phyloP scores from a whole-genome alignment of 371 early-diverging fungal species.

The Lichtheimia corymbifera region DNA sequence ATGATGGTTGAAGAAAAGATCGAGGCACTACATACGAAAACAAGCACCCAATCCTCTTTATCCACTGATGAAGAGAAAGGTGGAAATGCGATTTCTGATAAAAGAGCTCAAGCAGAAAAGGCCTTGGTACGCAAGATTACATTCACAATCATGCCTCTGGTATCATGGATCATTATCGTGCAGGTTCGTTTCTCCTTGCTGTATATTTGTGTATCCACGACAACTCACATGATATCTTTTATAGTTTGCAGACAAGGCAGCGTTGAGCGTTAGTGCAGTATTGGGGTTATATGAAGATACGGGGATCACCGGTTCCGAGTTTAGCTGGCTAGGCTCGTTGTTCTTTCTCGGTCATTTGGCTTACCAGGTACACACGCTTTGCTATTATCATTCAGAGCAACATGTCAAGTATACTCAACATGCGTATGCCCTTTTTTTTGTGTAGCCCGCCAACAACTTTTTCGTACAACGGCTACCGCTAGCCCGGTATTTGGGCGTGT shows the following conservation, averaged over 20 bases:
- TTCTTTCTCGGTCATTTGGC: conserved; percentile 12
- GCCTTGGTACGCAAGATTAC: conserved; percentile 29
- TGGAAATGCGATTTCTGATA: neutral
- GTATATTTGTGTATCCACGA: neutral
- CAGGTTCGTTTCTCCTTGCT: conserved; percentile 19
- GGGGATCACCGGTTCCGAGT: conserved; percentile 23
- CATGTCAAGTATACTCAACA: no score
- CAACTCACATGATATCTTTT: neutral
- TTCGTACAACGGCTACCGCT: conserved; percentile 27
- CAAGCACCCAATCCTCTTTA: neutral
- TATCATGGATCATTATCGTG: conserved; percentile 27
- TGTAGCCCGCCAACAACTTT: conserved; percentile 1
- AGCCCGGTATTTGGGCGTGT: conserved; percentile 21
- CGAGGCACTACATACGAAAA: neutral
- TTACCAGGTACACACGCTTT: conserved; percentile 1
- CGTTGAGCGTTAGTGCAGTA: conserved; percentile 28
- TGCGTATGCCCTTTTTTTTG: no score
- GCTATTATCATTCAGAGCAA: no score
- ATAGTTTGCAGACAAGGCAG: conserved; percentile 30
- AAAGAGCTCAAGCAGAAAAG: conserved; percentile 25
- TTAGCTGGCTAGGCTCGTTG: conserved; percentile 16
- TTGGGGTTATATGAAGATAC: conserved; percentile 29
- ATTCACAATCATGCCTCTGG: conserved; percentile 24
- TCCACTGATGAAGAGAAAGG: neutral
- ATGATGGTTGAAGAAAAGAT: neutral